phyloP scores from a whole-genome alignment of 75 land plant genomes.

The Larix kaempferi region DNA sequence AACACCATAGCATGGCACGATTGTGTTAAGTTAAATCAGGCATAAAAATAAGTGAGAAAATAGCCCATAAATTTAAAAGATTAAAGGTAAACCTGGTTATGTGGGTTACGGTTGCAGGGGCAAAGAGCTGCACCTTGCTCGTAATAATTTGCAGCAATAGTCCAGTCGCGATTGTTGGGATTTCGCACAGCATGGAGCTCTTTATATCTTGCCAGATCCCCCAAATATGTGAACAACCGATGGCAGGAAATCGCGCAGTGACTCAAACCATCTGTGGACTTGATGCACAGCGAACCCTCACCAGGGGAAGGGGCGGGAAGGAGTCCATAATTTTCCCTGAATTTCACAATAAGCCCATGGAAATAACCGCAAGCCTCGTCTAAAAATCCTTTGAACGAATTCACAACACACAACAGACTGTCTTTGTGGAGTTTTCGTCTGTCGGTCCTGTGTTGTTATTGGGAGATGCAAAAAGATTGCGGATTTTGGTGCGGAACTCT shows the following conservation, averaged over 20 bases:
- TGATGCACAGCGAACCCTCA: neutral
- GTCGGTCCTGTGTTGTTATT: neutral
- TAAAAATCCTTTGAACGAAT: conserved; percentile 38
- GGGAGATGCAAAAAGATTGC: conserved; percentile 4
- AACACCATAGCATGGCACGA: too few species aligned
- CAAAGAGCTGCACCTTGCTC: conserved; percentile 56
- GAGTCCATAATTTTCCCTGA: conserved; percentile 28
- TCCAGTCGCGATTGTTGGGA: conserved; percentile 34
- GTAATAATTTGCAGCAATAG: conserved; percentile 59
- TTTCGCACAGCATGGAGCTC: conserved; percentile 47
- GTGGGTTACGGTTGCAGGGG: conserved; percentile 77
- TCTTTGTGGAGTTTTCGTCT: conserved; percentile 2
- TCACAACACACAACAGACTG: conserved; percentile 14
- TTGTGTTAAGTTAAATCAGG: too few species aligned
- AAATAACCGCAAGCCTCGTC: conserved; percentile 41
- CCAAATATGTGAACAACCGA: conserved; percentile 52
- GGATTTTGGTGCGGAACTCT: conserved; percentile 44
- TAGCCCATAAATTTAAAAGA: too few species aligned
- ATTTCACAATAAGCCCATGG: conserved; percentile 28
- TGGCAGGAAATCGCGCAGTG: conserved; percentile 49
- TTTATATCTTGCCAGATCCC: conserved; percentile 79
- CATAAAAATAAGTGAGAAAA: too few species aligned
- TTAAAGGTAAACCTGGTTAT: conserved; percentile 53
- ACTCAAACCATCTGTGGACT: conserved; percentile 12
- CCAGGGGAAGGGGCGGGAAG: conserved; percentile 11